Conservation (phyloP, 192 early-diverging fungal species). For the Coemansia sp. region DNA sequence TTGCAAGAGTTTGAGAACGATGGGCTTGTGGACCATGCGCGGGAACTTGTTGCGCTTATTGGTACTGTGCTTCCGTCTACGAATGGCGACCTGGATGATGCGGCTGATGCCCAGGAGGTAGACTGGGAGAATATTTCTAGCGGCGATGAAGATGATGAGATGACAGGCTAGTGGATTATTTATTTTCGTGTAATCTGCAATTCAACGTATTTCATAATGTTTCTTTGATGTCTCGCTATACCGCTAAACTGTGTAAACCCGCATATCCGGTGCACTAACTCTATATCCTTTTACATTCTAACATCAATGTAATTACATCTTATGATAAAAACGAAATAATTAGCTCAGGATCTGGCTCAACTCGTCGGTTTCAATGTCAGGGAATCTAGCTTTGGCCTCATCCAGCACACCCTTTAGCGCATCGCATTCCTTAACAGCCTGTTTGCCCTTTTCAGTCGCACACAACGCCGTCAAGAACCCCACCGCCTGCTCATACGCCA, state of each 20-base stretch:
- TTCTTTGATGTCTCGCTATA: no score
- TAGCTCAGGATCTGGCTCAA: constrained; percentile 6
- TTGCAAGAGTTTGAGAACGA: constrained; percentile 67
- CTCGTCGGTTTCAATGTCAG: constrained; percentile 12
- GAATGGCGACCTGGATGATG: constrained; percentile 28
- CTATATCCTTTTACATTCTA: no score
- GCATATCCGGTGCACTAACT: no score
- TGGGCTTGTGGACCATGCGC: constrained; percentile 66
- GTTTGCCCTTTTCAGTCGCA: constrained; percentile 19
- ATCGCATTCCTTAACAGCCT: constrained; percentile 12
- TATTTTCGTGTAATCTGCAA: no score
- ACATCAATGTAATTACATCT: no score
- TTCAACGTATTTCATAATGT: no score
- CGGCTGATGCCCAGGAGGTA: constrained; percentile 30
- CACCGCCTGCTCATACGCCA: constrained; percentile 32
- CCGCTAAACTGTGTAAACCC: no score
- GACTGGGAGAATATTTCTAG: constrained; percentile 58
- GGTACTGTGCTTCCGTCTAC: constrained; percentile 38
- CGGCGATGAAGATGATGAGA: constrained; percentile 52
- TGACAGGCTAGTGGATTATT: constrained; percentile 7
- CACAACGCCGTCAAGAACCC: constrained; percentile 26
- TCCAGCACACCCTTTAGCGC: constrained; percentile 6
- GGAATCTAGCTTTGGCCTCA: constrained; percentile 10
- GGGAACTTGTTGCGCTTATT: constrained; percentile 68
- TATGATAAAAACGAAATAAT: no score